Conservation (phyloP, 2,329 filamentous ascomycete genomes). For the Rhinocladiella similis region DNA sequence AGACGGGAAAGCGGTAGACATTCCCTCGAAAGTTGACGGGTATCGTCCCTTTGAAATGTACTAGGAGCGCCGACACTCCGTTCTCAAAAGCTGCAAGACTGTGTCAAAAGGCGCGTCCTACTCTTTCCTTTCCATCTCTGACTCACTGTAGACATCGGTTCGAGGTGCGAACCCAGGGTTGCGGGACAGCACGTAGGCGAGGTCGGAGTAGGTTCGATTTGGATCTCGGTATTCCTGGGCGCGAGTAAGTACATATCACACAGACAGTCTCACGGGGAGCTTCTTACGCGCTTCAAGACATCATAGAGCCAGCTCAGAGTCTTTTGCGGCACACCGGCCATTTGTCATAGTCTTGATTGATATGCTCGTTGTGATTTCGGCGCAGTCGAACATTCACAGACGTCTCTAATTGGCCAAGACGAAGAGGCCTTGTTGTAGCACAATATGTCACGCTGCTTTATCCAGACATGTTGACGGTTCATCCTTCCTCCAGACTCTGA, state of each 20-base stretch:
- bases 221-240: constrained; percentile 89
- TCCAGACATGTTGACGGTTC: not conserved
- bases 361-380: not conserved
- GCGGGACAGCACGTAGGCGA: constrained; percentile 76
- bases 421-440: not conserved
- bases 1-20: constrained; percentile 86
- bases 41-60: constrained; percentile 83
- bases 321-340: constrained; percentile 77
- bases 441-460: not conserved
- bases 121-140: constrained; percentile 1
- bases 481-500: no score
- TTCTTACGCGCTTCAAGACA: constrained; percentile 71
- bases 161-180: constrained; percentile 75
- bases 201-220: constrained; percentile 88
- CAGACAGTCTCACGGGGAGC: not conserved
- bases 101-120: constrained; percentile 11
- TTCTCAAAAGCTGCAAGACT: constrained; percentile 73
- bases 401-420: constrained; percentile 12
- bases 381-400: not conserved
- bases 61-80: constrained; percentile 79
- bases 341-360: constrained; percentile 29
- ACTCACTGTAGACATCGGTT: constrained; percentile 92
- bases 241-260: not conserved
- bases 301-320: constrained; percentile 95
- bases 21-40: constrained; percentile 89